Evolutionary conservation across 2,329 filamentous ascomycete genomes (phyloP).

Genomic region (Monilinia laxa): DNA sequence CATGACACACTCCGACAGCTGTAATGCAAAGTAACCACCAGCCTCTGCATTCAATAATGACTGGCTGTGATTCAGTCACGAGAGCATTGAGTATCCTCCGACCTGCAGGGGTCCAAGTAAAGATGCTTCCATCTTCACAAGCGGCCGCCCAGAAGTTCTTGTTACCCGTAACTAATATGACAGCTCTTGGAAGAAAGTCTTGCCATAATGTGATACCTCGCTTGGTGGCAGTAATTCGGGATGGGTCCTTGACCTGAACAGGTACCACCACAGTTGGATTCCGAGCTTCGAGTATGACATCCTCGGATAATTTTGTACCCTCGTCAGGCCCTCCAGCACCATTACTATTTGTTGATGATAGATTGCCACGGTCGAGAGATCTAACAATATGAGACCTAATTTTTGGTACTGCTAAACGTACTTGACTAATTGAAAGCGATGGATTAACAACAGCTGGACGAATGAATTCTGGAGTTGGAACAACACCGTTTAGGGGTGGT

Average conservation of each 20-base stretch:
- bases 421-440: conserved; percentile 74
- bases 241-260: conserved; percentile 71
- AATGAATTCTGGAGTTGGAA: conserved; percentile 76
- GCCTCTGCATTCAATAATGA: conserved; percentile 86
- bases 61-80: conserved; percentile 86
- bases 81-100: conserved; percentile 81
- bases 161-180: conserved; percentile 89
- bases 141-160: conserved; percentile 88
- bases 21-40: conserved; percentile 90
- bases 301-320: conserved; percentile 62
- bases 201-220: conserved; percentile 85
- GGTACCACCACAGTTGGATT: conserved; percentile 65
- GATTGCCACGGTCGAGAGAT: conserved; percentile 67
- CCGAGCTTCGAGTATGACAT: conserved; percentile 80
- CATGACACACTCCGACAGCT: conserved; percentile 82
- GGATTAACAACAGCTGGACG: conserved; percentile 86
- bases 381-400: conserved; percentile 79
- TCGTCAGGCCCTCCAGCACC: conserved; percentile 53
- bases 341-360: conserved; percentile 42
- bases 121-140: conserved; percentile 87
- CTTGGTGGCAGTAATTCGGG: conserved; percentile 77
- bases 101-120: conserved; percentile 90
- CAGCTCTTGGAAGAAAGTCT: conserved; percentile 82
- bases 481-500: conserved; percentile 57
- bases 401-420: conserved; percentile 84